Conservation (phyloP, 179 eudicot species). For the Beta lomatogona region DNA sequence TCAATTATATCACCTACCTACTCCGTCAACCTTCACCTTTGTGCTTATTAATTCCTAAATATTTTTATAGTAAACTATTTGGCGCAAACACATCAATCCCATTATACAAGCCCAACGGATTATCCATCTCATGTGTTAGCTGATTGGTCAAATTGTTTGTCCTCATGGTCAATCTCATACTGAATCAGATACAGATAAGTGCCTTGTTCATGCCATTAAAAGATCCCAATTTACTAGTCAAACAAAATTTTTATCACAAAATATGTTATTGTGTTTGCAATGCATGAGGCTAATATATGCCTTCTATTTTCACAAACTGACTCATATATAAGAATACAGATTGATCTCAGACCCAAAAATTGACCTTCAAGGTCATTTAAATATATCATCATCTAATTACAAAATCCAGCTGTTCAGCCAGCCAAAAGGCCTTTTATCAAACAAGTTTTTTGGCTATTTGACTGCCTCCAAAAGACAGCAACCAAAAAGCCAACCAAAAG, state of each 20-base stretch:
- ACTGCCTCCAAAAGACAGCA: no score
- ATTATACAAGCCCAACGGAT: background rate
- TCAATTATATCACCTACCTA: background rate
- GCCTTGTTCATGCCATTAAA: background rate
- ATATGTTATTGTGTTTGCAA: background rate
- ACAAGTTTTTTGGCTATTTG: no score
- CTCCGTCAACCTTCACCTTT: background rate
- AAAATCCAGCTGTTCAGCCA: no score
- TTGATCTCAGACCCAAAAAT: background rate
- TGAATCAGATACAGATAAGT: background rate
- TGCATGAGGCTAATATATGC: background rate
- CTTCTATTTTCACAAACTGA: background rate
- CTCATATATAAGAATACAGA: background rate
- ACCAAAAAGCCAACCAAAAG: background rate
- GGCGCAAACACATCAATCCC: background rate
- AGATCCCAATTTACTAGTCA: background rate
- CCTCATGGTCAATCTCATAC: background rate
- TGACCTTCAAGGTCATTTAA: no score
- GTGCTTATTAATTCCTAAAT: background rate
- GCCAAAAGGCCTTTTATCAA: background rate
- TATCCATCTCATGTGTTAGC: background rate
- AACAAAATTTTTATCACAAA: background rate
- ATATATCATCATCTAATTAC: no score
- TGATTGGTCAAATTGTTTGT: background rate
- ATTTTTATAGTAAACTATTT: background rate